Conservation (phyloP, 371 early-diverging fungal genomes). For the Mortierella sp. region DNA sequence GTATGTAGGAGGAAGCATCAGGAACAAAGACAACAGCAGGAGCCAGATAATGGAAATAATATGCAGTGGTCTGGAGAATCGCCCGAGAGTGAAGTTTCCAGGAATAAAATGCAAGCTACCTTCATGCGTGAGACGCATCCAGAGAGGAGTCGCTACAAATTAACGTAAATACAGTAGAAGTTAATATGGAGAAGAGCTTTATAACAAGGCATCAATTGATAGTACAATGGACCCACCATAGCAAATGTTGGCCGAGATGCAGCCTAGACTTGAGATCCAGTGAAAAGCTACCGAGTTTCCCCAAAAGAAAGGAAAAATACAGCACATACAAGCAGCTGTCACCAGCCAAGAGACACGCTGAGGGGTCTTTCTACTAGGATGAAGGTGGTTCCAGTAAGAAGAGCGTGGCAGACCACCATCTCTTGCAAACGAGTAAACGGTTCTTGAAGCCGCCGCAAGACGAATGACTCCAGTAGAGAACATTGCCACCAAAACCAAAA, state of each 20-base stretch:
- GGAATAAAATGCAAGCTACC: slow-evolving; percentile 34
- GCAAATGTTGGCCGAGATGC: slow-evolving; percentile 40
- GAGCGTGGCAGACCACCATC: slow-evolving; percentile 49
- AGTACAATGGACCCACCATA: slow-evolving; percentile 18
- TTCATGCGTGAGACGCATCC: slow-evolving; percentile 44
- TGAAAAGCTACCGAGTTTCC: slow-evolving; percentile 40
- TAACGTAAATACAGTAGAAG: background rate
- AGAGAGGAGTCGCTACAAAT: slow-evolving; percentile 32
- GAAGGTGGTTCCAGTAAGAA: slow-evolving; percentile 48
- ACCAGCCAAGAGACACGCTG: slow-evolving; percentile 52
- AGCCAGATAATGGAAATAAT: slow-evolving; percentile 38
- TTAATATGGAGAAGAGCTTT: background rate
- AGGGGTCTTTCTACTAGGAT: slow-evolving; percentile 34
- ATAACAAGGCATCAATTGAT: background rate
- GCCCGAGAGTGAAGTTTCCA: slow-evolving; percentile 38
- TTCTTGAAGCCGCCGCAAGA: slow-evolving; percentile 27
- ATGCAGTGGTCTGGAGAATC: slow-evolving; percentile 24
- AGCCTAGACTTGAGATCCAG: slow-evolving; percentile 47
- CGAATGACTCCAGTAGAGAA: slow-evolving; percentile 37
- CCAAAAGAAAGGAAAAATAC: slow-evolving; percentile 52
- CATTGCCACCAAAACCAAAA: slow-evolving; percentile 28
- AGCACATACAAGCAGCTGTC: slow-evolving; percentile 30
- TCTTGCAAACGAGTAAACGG: slow-evolving; percentile 35
- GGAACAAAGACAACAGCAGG: slow-evolving; percentile 16
- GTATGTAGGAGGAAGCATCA: slow-evolving; percentile 31